Base-by-base conservation (phyloP, 2,329 filamentous ascomycete species). In the Anisogramma anomala region DNA sequence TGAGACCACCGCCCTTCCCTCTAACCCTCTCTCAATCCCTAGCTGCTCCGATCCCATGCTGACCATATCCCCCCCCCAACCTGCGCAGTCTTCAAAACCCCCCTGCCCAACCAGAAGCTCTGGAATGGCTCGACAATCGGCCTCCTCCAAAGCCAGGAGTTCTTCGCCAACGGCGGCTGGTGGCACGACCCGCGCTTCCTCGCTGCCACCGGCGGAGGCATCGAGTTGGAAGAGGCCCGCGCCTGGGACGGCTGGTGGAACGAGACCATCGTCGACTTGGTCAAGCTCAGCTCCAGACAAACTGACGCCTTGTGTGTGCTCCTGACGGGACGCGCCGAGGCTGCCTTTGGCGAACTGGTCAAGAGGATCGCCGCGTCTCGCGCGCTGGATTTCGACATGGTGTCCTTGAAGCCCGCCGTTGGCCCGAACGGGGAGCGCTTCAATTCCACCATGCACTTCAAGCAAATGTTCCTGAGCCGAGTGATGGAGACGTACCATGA, bases 181-280 rank as follows among this genome's bases (percentile, higher is more conserved):
- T 98, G 91, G 91, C 91, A 98, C 61, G 88, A 96, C 56, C 74
- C 77, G 32, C 77, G 77, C 48, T 88, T 98, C 48, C 77, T 98
- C 18, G 77, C 82, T 9, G 80, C 88, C 2, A 94, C 87, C 1
- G 91, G 91, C 39, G 74, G 86, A 43, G 91, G 91, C 13, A 58
- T 81, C 5, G 84, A 85, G 38, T 75, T 74, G 43, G 91, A 96
- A 62, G 88, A 96, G 59, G 67, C 73, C 31, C 77, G 79, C 18
- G 88, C 75, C 8, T 98, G 89, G 89, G 68, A 83, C 43, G 87
- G 87, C 26, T 95, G 85, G 83, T 98, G 91, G 91, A 96, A 96
- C 55, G 89, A 96, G 57, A 78, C 82, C 52, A 80, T 98, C 45
- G 79, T 77, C 41, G 75, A 87, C 52, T 73, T 96, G 22, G 86